These are phyloP conservation scores for Cladophialophora immunda DNA, from an alignment of 2,329 filamentous ascomycete species.

Conservation along the genomic window DNA sequence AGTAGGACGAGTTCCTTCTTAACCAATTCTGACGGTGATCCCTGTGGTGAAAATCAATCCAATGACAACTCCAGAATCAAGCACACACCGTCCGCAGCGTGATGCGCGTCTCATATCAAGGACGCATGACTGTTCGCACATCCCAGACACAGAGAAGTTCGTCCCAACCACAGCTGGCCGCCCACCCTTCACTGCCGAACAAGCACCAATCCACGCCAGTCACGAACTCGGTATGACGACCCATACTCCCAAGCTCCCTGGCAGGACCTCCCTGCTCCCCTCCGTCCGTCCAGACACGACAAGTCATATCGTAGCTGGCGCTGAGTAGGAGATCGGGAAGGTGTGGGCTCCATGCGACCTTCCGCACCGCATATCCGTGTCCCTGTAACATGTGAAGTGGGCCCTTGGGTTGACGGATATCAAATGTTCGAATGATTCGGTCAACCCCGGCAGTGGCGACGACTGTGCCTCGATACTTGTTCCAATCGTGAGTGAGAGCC, in stretches of 20 bases:
- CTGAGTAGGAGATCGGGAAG: slow-evolving; percentile 86
- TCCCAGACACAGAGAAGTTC: slow-evolving; percentile 93
- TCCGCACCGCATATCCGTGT: slow-evolving; percentile 89
- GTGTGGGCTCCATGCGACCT: slow-evolving; percentile 91
- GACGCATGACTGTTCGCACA: slow-evolving; percentile 70
- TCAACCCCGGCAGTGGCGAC: slow-evolving; percentile 92
- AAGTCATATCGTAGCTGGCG: slow-evolving; percentile 98
- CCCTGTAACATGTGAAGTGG: slow-evolving; percentile 79
- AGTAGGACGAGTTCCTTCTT: slow-evolving; percentile 9
- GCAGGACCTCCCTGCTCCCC: slow-evolving; percentile 53
- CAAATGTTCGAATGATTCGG: slow-evolving; percentile 84
- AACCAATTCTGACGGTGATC: slow-evolving; percentile 13
- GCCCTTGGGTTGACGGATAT: slow-evolving; percentile 80
- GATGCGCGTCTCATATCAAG: slow-evolving; percentile 11
- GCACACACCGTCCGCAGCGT: slow-evolving; percentile 5
- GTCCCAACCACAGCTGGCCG: slow-evolving; percentile 93
- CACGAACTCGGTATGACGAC: slow-evolving; percentile 91
- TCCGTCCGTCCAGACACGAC: slow-evolving; percentile 91
- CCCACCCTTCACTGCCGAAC: slow-evolving; percentile 95
- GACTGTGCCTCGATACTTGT: slow-evolving; percentile 89
- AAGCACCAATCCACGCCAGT: slow-evolving; percentile 98
- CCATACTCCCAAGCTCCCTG: slow-evolving; percentile 84
- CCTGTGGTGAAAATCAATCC: slow-evolving; percentile 6
- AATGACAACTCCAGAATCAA: not conserved
- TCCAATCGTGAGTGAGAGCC: slow-evolving; percentile 96